phyloP scores from a whole-genome alignment of 1,284 basidiomycete species.

The Inonotus hispidus region DNA sequence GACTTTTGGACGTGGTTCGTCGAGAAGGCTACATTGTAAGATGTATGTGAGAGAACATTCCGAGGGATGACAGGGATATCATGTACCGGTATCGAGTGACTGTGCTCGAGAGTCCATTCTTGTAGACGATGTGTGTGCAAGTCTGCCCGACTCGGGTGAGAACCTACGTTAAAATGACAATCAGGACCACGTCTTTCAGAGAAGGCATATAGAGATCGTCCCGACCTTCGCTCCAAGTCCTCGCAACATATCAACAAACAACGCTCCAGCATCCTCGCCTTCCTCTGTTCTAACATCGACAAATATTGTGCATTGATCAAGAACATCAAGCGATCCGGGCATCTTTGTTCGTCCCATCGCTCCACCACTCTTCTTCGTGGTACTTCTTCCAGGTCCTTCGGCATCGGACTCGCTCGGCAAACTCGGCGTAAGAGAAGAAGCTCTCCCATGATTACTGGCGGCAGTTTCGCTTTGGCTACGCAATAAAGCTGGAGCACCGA shows the following conservation, averaged over 20 bases:
- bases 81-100: constrained; percentile 65
- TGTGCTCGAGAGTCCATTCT: constrained; percentile 79
- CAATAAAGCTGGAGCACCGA: neutral
- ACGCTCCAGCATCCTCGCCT: constrained; percentile 77
- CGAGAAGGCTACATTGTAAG: constrained; percentile 39
- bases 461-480: constrained; percentile 5
- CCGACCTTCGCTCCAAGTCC: constrained; percentile 78
- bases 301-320: constrained; percentile 80
- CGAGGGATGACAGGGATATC: neutral
- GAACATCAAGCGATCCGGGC: constrained; percentile 33
- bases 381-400: neutral
- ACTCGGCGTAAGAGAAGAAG: neutral
- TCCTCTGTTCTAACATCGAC: constrained; percentile 87
- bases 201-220: constrained; percentile 7
- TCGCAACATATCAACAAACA: constrained; percentile 83
- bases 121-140: constrained; percentile 88
- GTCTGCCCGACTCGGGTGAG: constrained; percentile 62
- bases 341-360: constrained; percentile 23
- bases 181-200: neutral
- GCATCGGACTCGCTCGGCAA: constrained; percentile 4
- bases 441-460: neutral
- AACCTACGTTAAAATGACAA: constrained; percentile 36
- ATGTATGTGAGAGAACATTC: neutral
- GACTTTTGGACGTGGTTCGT: constrained; percentile 68
- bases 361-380: constrained; percentile 3